Percentiles rank a stretch among this genome's conserved stretches.
Conservation (phyloP, 495 filamentous ascomycete genomes). For the Acidiella bohemica region DNA sequence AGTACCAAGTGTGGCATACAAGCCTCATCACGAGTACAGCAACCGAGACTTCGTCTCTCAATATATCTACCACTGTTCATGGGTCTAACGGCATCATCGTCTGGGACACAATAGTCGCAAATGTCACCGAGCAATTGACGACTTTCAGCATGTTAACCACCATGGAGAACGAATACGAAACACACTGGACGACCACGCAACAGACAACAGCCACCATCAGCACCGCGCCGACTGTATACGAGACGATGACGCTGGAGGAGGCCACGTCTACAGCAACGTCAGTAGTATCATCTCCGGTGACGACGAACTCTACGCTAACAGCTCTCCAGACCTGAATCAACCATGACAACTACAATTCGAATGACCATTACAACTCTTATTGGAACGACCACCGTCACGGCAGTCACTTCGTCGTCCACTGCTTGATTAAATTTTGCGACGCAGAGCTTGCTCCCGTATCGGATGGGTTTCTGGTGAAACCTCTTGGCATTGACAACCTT, state of each 20-base stretch:
- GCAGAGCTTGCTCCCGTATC: no score
- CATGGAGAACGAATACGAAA: slow-evolving; percentile 14
- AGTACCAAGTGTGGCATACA: slow-evolving; percentile 24
- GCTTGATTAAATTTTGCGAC: no score
- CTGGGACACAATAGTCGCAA: slow-evolving; percentile 20
- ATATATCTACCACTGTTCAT: slow-evolving; percentile 23
- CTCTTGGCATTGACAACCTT: no score
- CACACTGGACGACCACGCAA: slow-evolving; percentile 3
- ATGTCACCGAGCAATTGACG: slow-evolving; percentile 23
- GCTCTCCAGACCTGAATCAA: neutral
- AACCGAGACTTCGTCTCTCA: slow-evolving; percentile 15
- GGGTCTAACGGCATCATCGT: slow-evolving; percentile 23
- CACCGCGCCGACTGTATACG: slow-evolving; percentile 12
- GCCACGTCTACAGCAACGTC: neutral
- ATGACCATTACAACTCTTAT: slow-evolving; percentile 1
- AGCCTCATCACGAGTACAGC: slow-evolving; percentile 20
- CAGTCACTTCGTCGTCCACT: neutral
- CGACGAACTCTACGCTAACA: neutral
- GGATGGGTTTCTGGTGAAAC: no score
- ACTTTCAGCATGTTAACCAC: slow-evolving; percentile 22
- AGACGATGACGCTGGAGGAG: slow-evolving; percentile 11
- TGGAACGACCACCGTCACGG: slow-evolving; percentile 6
- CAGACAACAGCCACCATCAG: neutral
- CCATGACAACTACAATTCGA: slow-evolving; percentile 10
- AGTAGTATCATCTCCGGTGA: neutral